Evolutionary conservation across 345 rosid species (phyloP), one percentile per base, ranked within the genome.

Genomic region (Rhodomyrtus tomentosa): DNA sequence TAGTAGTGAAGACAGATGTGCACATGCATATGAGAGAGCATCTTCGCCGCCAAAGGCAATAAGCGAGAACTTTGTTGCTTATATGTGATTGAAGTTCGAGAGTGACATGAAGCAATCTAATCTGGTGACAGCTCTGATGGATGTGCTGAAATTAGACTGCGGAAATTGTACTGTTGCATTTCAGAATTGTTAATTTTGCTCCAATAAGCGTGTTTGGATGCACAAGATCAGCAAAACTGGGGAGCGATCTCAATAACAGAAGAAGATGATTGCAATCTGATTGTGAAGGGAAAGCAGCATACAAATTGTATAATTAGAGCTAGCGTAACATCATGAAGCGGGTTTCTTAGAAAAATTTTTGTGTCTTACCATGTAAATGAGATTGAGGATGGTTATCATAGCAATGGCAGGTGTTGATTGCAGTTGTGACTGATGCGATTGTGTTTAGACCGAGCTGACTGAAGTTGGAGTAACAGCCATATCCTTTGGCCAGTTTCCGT

Each of bases 1-100:
- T 97, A 84, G 90, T 90, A 25, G 98, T 94, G 27, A 97, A 93
- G 89, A 91, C 98, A 36, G 98, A 97, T 85, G 84, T 93, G 86
- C 99, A 97, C 90, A 86, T 85, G 86, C 90, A 93, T 81, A 94
- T 97, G 98, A 90, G 96, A 51, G 98, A 95, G 84, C 93, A 89
- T 87, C 93, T 96, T 85, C 95, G 94, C 15, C 89, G 89, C 68
- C 96, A 91, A 84, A 93, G 84, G 90, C 89, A 91, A 89, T 87
- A 86, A 68, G 45, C 25, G 24, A 32, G 76, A 68, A 68, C 45
- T 68, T 32, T 68, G 45, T 68, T 32, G 76, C 45, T 68, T 68
- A 68, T 36, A 36, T 21, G 25, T 36, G 45, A 68, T 68, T 32
- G 76, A 68, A 68, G 45, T 32, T 68, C 18, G 24, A 32, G 76